A percentile compares a stretch with the other conserved stretches of the same genome.
Evolutionary conservation across 352 stramenopile genomes (phyloP).

Genomic region (Pythium utonaiense): DNA sequence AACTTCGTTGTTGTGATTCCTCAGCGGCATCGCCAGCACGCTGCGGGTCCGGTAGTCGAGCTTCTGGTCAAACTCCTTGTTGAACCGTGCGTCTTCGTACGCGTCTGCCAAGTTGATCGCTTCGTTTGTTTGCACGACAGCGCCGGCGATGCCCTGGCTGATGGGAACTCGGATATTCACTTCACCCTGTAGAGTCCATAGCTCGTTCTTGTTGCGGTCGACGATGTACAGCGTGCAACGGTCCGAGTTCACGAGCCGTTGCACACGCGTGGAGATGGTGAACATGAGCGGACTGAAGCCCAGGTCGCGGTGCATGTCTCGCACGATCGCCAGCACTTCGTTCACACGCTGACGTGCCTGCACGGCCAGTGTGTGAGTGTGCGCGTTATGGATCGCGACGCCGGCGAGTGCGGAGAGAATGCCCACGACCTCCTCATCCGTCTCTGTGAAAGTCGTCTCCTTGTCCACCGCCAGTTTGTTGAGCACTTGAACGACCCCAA

Average conservation of each 20-base stretch:
- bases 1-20: slow-evolving; percentile 60
- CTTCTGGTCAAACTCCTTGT: slow-evolving; percentile 88
- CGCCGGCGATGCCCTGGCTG: slow-evolving; percentile 82
- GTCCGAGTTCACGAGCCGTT: slow-evolving; percentile 87
- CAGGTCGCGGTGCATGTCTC: slow-evolving; percentile 87
- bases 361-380: slow-evolving; percentile 58
- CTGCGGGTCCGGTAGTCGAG: slow-evolving; percentile 83
- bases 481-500: slow-evolving; percentile 89
- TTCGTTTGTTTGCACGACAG: slow-evolving; percentile 64
- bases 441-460: slow-evolving; percentile 64
- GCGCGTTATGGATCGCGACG: slow-evolving; percentile 84
- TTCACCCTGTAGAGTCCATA: slow-evolving; percentile 89
- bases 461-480: slow-evolving; percentile 78
- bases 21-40: slow-evolving; percentile 86
- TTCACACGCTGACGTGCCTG: slow-evolving; percentile 60
- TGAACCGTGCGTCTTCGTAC: slow-evolving; percentile 87
- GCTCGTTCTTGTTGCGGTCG: slow-evolving; percentile 84
- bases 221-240: slow-evolving; percentile 92
- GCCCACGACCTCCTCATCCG: slow-evolving; percentile 86
- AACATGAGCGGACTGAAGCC: slow-evolving; percentile 91
- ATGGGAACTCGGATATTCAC: slow-evolving; percentile 86
- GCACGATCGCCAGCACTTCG: slow-evolving; percentile 86
- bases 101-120: slow-evolving; percentile 83
- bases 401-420: slow-evolving; percentile 86
- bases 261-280: slow-evolving; percentile 87